A percentile compares a stretch with the other conserved stretches of the same genome.
These are phyloP conservation scores for Vigna trinervia DNA, from an alignment of 306 rosid genomes.

Conservation along the genomic window DNA sequence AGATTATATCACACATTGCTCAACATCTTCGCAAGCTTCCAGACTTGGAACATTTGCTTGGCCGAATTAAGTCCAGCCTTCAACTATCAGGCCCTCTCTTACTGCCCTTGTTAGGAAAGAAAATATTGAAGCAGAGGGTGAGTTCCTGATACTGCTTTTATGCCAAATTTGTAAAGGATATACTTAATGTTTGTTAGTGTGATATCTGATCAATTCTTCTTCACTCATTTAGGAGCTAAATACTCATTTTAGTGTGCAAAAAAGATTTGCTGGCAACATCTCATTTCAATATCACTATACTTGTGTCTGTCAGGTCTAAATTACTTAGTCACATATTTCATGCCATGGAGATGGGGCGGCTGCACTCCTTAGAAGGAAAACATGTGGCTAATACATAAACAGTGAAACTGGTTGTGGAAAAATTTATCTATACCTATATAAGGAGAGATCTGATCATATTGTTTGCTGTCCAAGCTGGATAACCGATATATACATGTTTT, in stretches of 20 bases:
- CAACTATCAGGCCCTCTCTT: conserved; percentile 71
- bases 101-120: conserved; percentile 72
- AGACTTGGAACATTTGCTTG: conserved; percentile 87
- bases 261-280: conserved; percentile 18
- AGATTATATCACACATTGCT: conserved; percentile 63
- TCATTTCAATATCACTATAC: conserved; percentile 7
- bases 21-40: conserved; percentile 80
- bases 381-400: conserved; percentile 20
- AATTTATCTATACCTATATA: background rate
- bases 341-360: conserved; percentile 28
- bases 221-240: conserved; percentile 17
- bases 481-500: background rate
- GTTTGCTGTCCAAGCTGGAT: conserved; percentile 11
- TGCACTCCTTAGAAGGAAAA: conserved; percentile 8
- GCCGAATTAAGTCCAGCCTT: conserved; percentile 74
- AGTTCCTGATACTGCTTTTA: conserved; percentile 45
- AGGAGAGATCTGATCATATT: conserved; percentile 6
- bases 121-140: conserved; percentile 85
- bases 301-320: background rate
- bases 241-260: conserved; percentile 27
- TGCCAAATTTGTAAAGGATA: conserved; percentile 11
- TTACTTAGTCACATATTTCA: conserved; percentile 24
- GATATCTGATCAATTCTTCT: conserved; percentile 10
- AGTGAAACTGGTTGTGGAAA: background rate
- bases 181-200: conserved; percentile 16